These are phyloP conservation scores for Echeveria elegans DNA, from an alignment of 164 flowering plant species.

Conservation along the genomic window DNA sequence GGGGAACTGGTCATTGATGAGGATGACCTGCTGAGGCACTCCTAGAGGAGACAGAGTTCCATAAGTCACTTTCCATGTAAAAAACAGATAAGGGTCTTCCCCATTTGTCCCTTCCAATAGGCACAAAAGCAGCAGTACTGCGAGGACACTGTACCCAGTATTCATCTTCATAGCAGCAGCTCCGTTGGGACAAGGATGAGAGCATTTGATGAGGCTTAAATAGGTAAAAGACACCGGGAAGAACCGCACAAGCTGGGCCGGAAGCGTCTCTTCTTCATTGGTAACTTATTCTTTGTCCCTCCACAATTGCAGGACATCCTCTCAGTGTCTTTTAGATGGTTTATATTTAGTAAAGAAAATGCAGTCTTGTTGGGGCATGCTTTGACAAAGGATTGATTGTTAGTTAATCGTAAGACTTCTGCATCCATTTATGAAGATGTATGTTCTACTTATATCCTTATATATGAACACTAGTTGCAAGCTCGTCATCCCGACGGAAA, in stretches of 20 bases:
- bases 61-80: constrained; percentile 12
- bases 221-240: not conserved
- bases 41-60: constrained; percentile 10
- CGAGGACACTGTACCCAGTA: not conserved
- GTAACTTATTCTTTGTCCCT: not conserved
- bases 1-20: constrained; percentile 48
- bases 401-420: not conserved
- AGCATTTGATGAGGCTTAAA: not conserved
- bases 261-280: constrained; percentile 1
- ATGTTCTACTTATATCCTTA: too few relatives aligned
- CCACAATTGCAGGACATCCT: constrained; percentile 7
- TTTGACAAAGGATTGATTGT: constrained; percentile 4
- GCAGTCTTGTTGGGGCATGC: not conserved
- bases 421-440: not conserved
- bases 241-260: not conserved
- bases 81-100: constrained; percentile 10
- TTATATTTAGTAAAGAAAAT: constrained; percentile 1
- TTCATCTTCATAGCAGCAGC: not conserved
- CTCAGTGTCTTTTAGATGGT: not conserved
- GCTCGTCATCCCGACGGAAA: too few relatives aligned
- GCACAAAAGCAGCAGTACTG: constrained; percentile 1
- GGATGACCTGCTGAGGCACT: constrained; percentile 26
- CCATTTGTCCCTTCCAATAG: constrained; percentile 4
- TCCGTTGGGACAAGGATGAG: not conserved
- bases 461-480: too few relatives aligned